Percentiles rank a stretch among this genome's conserved stretches.
Conservation (phyloP, 2,329 filamentous ascomycete genomes). For the Beauveria asiatica region DNA sequence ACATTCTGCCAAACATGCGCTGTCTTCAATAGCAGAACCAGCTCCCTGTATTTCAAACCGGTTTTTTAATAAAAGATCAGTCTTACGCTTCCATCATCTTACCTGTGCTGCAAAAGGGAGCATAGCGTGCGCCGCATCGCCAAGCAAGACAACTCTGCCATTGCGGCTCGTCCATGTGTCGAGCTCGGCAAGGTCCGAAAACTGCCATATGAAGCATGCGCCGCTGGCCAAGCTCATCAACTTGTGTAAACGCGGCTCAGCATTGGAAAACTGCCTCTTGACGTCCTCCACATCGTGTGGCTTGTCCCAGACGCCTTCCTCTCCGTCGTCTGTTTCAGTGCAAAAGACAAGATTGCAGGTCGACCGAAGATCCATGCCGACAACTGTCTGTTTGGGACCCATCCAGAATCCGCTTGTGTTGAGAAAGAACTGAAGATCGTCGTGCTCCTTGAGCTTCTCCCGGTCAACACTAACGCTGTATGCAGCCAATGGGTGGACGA, state of each 20-base stretch:
- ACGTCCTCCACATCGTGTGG: background rate
- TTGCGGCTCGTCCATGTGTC: background rate
- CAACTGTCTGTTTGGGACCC: background rate
- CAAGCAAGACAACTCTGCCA: background rate
- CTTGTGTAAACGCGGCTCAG: background rate
- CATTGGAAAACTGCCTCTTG: background rate
- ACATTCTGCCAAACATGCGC: background rate
- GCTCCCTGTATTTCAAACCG: background rate
- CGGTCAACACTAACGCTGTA: background rate
- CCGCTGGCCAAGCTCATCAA: background rate
- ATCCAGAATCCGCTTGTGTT: background rate
- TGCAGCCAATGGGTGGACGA: background rate
- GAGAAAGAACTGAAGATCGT: background rate
- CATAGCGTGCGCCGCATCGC: conserved; percentile 1
- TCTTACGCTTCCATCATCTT: background rate
- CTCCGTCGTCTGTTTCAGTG: background rate
- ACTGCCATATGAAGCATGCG: background rate
- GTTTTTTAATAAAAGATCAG: rapidly evolving
- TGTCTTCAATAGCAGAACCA: background rate
- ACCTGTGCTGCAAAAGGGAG: background rate
- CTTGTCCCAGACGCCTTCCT: background rate
- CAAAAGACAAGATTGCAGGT: background rate
- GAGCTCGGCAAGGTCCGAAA: background rate
- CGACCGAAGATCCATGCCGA: background rate
- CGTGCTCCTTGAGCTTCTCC: background rate